Evolutionary conservation across 2,329 filamentous ascomycete species (phyloP), one percentile per base, ranked within the genome.

Genomic region (Fusarium hainanense): DNA sequence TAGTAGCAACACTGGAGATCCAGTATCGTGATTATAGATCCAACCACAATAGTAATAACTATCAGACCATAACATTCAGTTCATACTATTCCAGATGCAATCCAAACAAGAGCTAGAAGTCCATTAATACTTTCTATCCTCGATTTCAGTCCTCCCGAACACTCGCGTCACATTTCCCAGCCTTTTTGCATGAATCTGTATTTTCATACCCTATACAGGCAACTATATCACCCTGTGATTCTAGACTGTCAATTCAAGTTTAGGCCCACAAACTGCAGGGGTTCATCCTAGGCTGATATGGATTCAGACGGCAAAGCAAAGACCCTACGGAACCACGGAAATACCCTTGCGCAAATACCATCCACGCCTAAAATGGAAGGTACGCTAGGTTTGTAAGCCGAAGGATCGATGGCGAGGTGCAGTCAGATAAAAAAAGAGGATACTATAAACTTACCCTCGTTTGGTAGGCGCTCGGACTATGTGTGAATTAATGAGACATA

Each of bases 161-260:
- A 7, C 34, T n/a, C 6, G 2, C 4, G 11, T n/a, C 4, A n/a
- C 2, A n/a, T n/a, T 4, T n/a, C 4, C 6, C 6, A n/a, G 10
- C 0, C 10, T 7, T n/a, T 7, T 12, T 3, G 7, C 10, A 11
- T 11, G 6, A 10, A 12, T 12, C 18, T 37, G 18, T 6, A n/a
- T 0, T n/a, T 37, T 1, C 4, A n/a, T n/a, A 30, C 28, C 12
- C 28, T 30, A 7, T 30, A 23, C 10, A 18, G 14, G 23, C 6
- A 49, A 10, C 14, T 11, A 10, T 7, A 16, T 18, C 2, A 6
- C 3, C 12, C n/a, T n/a, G 2, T 6, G 21, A n/a, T 25, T 34
- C 7, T 0, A n/a, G 16, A 50, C 34, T n/a, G 18, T 34, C 2
- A 9, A 23, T 18, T 4, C n/a, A 7, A 2, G 6, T 9, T n/a